Base-by-base conservation (phyloP, 768 basidiomycete genomes). In the Agaricus bisporus region DNA sequence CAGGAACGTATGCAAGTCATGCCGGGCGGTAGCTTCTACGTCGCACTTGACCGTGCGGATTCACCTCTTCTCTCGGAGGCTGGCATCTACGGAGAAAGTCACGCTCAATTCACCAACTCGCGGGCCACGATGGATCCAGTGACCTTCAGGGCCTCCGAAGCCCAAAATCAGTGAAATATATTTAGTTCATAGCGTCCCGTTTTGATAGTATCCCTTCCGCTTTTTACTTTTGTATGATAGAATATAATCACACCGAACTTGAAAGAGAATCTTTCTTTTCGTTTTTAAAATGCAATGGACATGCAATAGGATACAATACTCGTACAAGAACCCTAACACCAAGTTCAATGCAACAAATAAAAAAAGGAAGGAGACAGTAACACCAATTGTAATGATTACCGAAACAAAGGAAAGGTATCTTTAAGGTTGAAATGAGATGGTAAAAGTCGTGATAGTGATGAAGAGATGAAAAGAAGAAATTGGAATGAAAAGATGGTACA, bases 1-100 rank as follows among this genome's bases (percentile, higher is more conserved):
- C 69, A 72, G 45, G 76, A 79, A 60, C 58, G 63, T 22, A 53
- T 61, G 28, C 57, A 62, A 37, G 41, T 54, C n/a, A 45, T 48
- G 46, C 51, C 35, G 10, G 56, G 55, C 6, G 55, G 60, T 22
- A 41, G 38, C 14, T 52, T 57, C 51, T 70, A 71, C 43, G 61
- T 67, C 18, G 57, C 61, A 6, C 58, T 70, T 4, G 57, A 55
- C 36, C 49, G 59, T 5, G 57, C 58, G 9, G 53, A 54, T 12
- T 54, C 49, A 20, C 54, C 59, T 15, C 59, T 63, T 54, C 51
- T 65, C 48, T 47, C 54, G 43, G 54, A 63, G 1, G 22, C 56
- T 14, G 39, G 49, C 4, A 44, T 50, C 8, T 51, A 49, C 29
- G 53, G 41, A 15, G 47, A 32, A 10, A 54, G 47, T 14, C 46